These are phyloP conservation scores for Vitellaria paradoxa DNA, from an alignment of 179 eudicot species.

Conservation along the genomic window DNA sequence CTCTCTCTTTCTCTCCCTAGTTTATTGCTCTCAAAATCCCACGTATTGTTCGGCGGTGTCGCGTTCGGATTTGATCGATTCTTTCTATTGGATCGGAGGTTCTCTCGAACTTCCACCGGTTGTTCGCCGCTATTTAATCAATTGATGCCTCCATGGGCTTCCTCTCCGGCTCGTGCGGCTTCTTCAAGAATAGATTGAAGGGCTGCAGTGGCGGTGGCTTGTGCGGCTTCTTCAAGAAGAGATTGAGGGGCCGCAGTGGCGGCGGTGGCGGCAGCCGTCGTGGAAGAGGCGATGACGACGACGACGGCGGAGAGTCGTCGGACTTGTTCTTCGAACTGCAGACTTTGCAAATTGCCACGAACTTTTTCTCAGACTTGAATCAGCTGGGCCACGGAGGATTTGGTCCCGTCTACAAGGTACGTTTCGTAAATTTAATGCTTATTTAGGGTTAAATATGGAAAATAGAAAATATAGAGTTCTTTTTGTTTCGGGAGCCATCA, in stretches of 20 bases:
- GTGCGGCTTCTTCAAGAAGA: no score
- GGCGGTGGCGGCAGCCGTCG: neutral
- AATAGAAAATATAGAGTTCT: no score
- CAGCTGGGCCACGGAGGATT: conserved; percentile 71
- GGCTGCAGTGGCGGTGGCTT: neutral
- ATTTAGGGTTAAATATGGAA: no score
- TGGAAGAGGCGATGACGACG: conserved; percentile 3
- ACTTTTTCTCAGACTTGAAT: conserved; percentile 62
- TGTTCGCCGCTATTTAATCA: no score
- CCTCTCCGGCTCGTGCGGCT: neutral
- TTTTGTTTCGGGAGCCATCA: no score
- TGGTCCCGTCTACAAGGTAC: conserved; percentile 81
- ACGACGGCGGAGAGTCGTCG: conserved; percentile 20
- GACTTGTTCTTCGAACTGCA: conserved; percentile 49
- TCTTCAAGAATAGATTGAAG: no score
- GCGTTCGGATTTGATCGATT: no score
- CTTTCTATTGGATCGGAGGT: no score
- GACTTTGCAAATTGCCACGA: conserved; percentile 60
- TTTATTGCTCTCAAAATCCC: no score
- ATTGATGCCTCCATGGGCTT: conserved; percentile 12
- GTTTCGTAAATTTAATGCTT: neutral
- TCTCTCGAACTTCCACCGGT: no score
- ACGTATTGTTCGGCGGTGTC: no score
- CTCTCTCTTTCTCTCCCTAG: no score
- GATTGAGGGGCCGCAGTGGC: neutral